phyloP scores from a whole-genome alignment of 805 yeast genomes.

The Kodamaea leandrae region DNA sequence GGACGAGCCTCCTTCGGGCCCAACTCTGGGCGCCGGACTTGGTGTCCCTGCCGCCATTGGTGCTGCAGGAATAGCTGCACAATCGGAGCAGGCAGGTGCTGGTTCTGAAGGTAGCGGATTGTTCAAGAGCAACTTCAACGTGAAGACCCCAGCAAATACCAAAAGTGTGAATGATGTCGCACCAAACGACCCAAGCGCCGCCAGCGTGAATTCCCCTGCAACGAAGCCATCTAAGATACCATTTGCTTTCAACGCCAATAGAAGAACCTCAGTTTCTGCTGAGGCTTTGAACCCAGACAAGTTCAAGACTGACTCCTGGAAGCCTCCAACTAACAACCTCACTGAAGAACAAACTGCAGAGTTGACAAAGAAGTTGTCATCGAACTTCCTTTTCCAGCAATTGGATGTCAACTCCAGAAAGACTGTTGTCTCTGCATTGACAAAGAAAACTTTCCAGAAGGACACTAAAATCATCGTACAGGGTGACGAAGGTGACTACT shows the following conservation, averaged over 20 bases:
- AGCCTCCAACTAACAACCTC: slow-evolving; percentile 66
- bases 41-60: slow-evolving; percentile 3
- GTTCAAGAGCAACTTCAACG: slow-evolving; percentile 17
- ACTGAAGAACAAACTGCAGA: slow-evolving; percentile 62
- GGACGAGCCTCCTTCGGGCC: slow-evolving; percentile 2
- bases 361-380: slow-evolving; percentile 66
- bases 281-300: slow-evolving; percentile 79
- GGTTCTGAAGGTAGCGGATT: slow-evolving; percentile 12
- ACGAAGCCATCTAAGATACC: slow-evolving; percentile 42
- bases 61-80: slow-evolving; percentile 3
- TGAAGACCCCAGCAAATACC: slow-evolving; percentile 12
- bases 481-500: slow-evolving; percentile 93
- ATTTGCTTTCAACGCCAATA: slow-evolving; percentile 65
- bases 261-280: slow-evolving; percentile 89
- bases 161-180: slow-evolving; percentile 11
- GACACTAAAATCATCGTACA: slow-evolving; percentile 74
- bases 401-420: slow-evolving; percentile 74
- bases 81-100: slow-evolving; percentile 8
- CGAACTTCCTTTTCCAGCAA: slow-evolving; percentile 81
- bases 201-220: slow-evolving; percentile 18
- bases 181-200: slow-evolving; percentile 17
- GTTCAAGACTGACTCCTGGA: slow-evolving; percentile 66
- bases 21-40: not conserved
- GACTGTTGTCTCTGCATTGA: slow-evolving; percentile 80
- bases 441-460: slow-evolving; percentile 60